Percentiles rank a stretch among this genome's conserved stretches.
Conservation (phyloP, 805 yeast species). For the Saccharomycopsis selenospora region DNA sequence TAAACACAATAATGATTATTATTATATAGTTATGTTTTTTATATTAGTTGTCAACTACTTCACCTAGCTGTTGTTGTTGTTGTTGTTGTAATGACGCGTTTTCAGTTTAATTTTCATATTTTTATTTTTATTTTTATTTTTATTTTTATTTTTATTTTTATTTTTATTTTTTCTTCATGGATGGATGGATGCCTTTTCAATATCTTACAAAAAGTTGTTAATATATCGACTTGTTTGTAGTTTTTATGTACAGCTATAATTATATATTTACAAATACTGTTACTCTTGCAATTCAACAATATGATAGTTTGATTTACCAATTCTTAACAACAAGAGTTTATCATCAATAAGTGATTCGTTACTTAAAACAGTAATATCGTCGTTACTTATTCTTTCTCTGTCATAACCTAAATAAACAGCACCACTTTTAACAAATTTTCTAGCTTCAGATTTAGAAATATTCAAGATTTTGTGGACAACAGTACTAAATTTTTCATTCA, state of each 20-base stretch:
- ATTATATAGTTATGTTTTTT: too few relatives aligned
- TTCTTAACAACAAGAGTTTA: constrained; percentile 54
- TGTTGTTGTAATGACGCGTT: too few relatives aligned
- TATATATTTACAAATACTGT: background rate
- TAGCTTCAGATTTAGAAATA: constrained; percentile 51
- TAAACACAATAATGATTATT: too few relatives aligned
- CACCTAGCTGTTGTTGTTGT: too few relatives aligned
- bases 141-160: too few relatives aligned
- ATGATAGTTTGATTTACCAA: constrained; percentile 66
- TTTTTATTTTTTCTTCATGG: too few relatives aligned
- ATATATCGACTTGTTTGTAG: too few relatives aligned
- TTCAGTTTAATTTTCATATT: too few relatives aligned
- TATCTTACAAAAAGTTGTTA: too few relatives aligned
- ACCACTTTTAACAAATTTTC: constrained; percentile 57
- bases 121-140: too few relatives aligned
- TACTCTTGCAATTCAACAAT: constrained; percentile 37
- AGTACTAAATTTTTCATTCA: constrained; percentile 40
- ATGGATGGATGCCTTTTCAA: too few relatives aligned
- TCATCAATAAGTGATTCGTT: constrained; percentile 49
- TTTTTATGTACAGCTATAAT: background rate
- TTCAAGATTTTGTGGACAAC: constrained; percentile 43
- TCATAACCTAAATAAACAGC: constrained; percentile 66
- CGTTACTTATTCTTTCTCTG: constrained; percentile 45
- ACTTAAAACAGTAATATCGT: constrained; percentile 42
- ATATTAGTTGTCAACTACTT: too few relatives aligned